Evolutionary conservation across 2,329 filamentous ascomycete genomes (phyloP).

Genomic region (Pseudogymnoascus pannorum): DNA sequence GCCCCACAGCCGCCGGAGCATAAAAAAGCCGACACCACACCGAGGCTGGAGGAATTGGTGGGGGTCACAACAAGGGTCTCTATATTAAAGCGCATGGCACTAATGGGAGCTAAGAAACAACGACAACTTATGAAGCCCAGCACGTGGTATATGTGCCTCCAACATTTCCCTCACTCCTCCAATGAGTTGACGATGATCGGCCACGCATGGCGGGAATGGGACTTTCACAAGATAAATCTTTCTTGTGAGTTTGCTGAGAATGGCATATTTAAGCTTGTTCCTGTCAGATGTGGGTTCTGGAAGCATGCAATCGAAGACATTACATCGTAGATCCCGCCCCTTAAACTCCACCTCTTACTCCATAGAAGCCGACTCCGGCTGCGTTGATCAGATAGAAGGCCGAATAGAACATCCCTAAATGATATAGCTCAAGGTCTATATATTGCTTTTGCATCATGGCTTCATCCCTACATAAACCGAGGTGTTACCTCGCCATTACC

Average conservation of each 20-base stretch:
- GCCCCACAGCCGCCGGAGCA: neutral
- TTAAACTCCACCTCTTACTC: neutral
- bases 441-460: constrained; percentile 5
- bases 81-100: neutral
- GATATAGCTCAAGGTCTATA: neutral
- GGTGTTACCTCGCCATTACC: neutral
- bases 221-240: neutral
- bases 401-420: neutral
- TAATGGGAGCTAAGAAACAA: neutral
- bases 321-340: neutral
- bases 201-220: neutral
- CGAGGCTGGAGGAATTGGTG: neutral
- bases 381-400: neutral
- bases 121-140: neutral
- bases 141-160: neutral
- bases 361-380: neutral
- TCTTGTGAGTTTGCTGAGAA: neutral
- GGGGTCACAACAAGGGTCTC: neutral
- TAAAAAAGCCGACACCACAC: neutral
- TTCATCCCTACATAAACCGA: neutral
- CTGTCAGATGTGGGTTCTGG: neutral
- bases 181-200: neutral
- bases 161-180: neutral
- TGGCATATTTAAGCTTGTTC: neutral
- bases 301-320: neutral